A percentile compares a stretch with the other conserved stretches of the same genome.
These are phyloP conservation scores for Fraxinus quadrangulata DNA, from an alignment of 257 asterid species.

Conservation along the genomic window DNA sequence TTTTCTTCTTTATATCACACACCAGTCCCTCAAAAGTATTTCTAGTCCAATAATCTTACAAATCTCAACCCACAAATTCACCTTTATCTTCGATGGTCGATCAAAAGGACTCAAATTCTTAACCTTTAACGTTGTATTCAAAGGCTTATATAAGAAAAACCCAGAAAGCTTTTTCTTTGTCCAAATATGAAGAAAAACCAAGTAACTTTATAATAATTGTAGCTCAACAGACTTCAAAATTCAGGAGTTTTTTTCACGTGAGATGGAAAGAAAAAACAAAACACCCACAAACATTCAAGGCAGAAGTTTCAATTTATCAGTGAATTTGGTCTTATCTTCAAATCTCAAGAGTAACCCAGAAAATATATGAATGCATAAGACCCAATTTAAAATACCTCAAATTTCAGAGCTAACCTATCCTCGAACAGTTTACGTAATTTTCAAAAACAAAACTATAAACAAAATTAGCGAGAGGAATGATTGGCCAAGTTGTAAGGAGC, in stretches of 20 bases:
- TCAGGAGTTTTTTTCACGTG: background rate
- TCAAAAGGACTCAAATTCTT: background rate
- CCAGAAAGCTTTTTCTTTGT: background rate
- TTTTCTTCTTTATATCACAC: too few relatives aligned
- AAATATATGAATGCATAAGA: constrained; percentile 11
- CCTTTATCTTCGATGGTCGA: background rate
- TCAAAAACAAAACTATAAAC: constrained; percentile 1
- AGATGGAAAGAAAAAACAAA: background rate
- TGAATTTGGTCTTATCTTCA: constrained; percentile 13
- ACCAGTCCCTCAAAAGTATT: too few relatives aligned
- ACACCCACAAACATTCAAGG: constrained; percentile 8
- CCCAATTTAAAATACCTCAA: constrained; percentile 20
- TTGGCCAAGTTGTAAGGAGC: constrained; percentile 76
- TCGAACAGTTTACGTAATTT: constrained; percentile 35
- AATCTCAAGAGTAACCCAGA: constrained; percentile 28
- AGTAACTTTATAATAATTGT: too few relatives aligned
- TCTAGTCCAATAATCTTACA: background rate
- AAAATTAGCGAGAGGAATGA: constrained; percentile 82
- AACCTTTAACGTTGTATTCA: constrained; percentile 10
- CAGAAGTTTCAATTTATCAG: background rate
- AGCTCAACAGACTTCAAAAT: too few relatives aligned
- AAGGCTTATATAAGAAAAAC: constrained; percentile 16
- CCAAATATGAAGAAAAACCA: too few relatives aligned
- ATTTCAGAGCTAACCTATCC: constrained; percentile 23
- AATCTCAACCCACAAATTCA: constrained; percentile 22